These are phyloP conservation scores for Podospora pseudoanserina DNA, from an alignment of 495 filamentous ascomycete species.

Conservation along the genomic window DNA sequence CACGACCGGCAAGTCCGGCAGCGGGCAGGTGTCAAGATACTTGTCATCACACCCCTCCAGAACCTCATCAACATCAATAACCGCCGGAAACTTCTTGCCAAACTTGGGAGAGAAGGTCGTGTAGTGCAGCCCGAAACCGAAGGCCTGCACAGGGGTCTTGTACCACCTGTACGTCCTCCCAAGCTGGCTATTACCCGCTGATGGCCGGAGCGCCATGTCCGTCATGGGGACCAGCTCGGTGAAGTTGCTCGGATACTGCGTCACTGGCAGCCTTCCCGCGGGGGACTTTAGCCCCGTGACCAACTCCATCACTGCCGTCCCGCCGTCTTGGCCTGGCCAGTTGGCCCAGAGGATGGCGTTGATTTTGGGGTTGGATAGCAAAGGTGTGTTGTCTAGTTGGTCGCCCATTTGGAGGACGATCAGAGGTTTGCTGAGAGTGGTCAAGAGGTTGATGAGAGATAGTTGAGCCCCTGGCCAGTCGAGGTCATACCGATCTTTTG, in stretches of 20 bases:
- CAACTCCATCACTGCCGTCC: conserved; percentile 50
- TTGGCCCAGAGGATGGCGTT: conserved; percentile 52
- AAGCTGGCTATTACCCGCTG: conserved; percentile 9
- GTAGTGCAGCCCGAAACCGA: conserved; percentile 51
- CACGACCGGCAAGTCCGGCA: conserved; percentile 35
- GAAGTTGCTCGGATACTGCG: conserved; percentile 46
- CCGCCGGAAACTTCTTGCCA: too few relatives aligned
- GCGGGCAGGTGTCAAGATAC: conserved; percentile 45
- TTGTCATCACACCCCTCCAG: conserved; percentile 29
- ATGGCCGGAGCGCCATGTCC: conserved; percentile 42
- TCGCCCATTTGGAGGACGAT: conserved; percentile 48
- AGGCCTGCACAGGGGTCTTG: conserved; percentile 37
- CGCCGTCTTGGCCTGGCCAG: conserved; percentile 56
- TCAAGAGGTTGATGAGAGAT: conserved; percentile 37
- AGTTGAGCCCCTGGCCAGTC: conserved; percentile 45
- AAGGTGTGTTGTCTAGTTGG: conserved; percentile 52
- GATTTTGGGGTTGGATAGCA: conserved; percentile 48
- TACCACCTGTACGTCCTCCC: conserved; percentile 49
- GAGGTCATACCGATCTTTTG: conserved; percentile 40
- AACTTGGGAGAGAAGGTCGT: conserved; percentile 47
- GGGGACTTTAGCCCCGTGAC: conserved; percentile 51
- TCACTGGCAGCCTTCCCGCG: conserved; percentile 60
- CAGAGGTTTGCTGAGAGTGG: conserved; percentile 38
- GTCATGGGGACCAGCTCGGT: conserved; percentile 38
- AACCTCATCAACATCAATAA: conserved; percentile 31